Conservation (phyloP, 139 green algal species). For the Tetradesmus lagerheimii region DNA sequence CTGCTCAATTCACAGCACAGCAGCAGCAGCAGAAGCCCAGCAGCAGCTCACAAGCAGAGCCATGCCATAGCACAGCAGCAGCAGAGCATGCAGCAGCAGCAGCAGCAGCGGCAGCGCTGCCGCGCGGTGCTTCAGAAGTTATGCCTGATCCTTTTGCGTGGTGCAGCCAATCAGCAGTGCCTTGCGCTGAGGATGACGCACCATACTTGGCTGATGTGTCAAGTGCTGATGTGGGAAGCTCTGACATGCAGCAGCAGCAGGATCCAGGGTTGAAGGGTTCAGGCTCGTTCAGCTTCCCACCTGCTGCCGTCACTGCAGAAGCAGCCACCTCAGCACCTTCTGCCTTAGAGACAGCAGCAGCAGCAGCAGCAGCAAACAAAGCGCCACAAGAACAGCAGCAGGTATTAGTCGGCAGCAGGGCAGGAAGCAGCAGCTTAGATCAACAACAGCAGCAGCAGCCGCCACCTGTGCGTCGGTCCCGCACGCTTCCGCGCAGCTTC, state of each 20-base stretch:
- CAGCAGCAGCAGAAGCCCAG: slow-evolving; percentile 24
- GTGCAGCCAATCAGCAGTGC: background rate
- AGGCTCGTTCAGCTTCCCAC: background rate
- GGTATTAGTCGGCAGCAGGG: background rate
- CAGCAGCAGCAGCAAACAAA: background rate
- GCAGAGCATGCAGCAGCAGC: background rate
- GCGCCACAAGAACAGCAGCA: background rate
- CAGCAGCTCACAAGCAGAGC: background rate
- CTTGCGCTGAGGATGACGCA: background rate
- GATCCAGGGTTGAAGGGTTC: too few species aligned
- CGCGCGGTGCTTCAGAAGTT: background rate
- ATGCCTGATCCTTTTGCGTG: background rate
- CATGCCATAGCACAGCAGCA: background rate
- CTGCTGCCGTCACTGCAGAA: background rate
- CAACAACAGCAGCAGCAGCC: slow-evolving; percentile 28
- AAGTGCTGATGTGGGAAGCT: background rate
- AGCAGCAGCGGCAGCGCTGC: background rate
- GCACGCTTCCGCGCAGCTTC: background rate
- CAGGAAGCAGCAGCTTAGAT: background rate
- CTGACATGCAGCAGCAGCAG: slow-evolving; percentile 4
- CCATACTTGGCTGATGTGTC: background rate
- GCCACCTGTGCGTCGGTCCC: background rate
- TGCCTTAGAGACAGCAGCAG: background rate
- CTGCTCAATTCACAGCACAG: background rate
- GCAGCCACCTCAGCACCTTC: background rate